Evolutionary conservation across 2,329 filamentous ascomycete genomes (phyloP).

Genomic region (Alternaria triticimaculans): DNA sequence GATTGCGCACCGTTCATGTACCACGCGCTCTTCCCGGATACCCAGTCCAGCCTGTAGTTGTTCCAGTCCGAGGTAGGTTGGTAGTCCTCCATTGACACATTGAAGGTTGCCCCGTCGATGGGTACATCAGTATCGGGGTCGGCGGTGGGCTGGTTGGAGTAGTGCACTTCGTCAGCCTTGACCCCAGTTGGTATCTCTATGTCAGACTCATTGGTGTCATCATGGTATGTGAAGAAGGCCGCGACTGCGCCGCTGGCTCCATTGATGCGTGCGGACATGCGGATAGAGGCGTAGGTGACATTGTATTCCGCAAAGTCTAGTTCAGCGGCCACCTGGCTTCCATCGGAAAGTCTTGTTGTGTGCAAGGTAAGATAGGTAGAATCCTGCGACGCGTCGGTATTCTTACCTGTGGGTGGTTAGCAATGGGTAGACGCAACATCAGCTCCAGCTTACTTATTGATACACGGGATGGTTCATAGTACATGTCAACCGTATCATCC

Average conservation of each 20-base stretch:
- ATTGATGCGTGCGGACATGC: constrained; percentile 14
- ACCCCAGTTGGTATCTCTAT: constrained; percentile 18
- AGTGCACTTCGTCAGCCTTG: constrained; percentile 2
- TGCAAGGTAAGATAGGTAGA: constrained; percentile 9
- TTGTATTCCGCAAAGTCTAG: constrained; percentile 17
- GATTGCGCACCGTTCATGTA: constrained; percentile 15
- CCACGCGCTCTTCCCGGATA: constrained; percentile 11
- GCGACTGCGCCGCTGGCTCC: constrained; percentile 16
- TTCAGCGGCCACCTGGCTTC: constrained; percentile 11
- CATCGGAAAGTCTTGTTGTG: constrained; percentile 5
- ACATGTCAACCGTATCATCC: constrained; percentile 5
- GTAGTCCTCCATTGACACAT: constrained; percentile 1
- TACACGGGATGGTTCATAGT: constrained; percentile 6
- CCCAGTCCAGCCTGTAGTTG: constrained; percentile 18
- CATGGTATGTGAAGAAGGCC: constrained; percentile 19
- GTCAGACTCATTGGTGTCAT: constrained; percentile 18
- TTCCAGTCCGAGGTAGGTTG: constrained; percentile 12
- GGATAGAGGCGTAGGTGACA: constrained; percentile 16
- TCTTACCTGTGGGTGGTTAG: neutral
- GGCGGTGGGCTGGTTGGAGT: constrained; percentile 17
- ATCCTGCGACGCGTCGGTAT: neutral
- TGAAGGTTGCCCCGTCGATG: constrained; percentile 17
- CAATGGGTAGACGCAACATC: accelerated
- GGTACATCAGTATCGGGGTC: constrained; percentile 7
- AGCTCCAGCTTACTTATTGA: constrained; percentile 10